Conservation (phyloP, 345 rosid species). For the Carallia pectinifolia region DNA sequence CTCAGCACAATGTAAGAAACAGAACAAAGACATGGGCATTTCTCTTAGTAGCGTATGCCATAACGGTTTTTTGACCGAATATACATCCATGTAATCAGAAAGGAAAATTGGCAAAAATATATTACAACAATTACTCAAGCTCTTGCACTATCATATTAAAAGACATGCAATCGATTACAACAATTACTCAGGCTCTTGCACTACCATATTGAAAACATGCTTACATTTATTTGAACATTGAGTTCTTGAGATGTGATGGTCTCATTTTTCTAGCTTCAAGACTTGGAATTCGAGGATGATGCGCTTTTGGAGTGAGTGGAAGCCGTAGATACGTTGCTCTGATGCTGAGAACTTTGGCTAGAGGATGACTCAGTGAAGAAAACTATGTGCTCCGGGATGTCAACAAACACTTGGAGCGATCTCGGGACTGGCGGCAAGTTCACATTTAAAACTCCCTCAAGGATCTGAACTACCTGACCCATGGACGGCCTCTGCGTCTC, state of each 20-base stretch:
- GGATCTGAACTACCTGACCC: conserved; percentile 84
- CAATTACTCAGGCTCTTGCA: neutral
- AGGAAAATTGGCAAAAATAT: too few species aligned
- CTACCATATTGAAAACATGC: neutral
- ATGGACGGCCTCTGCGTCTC: conserved; percentile 69
- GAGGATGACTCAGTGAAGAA: conserved; percentile 53
- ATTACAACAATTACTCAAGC: too few species aligned
- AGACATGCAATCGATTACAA: neutral
- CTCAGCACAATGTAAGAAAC: too few species aligned
- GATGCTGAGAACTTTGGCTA: conserved; percentile 35
- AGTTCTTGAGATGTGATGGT: neutral
- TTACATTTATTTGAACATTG: neutral
- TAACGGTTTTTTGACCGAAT: too few species aligned
- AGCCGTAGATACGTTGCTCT: conserved; percentile 25
- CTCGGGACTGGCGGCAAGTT: conserved; percentile 57
- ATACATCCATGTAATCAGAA: too few species aligned
- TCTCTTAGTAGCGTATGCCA: too few species aligned
- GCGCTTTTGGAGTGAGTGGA: conserved; percentile 30
- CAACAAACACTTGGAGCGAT: conserved; percentile 47
- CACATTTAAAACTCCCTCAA: conserved; percentile 68
- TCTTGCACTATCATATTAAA: neutral
- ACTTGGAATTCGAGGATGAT: conserved; percentile 17
- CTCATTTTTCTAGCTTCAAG: neutral
- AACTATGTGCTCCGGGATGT: conserved; percentile 32
- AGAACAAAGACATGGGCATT: too few species aligned